These are phyloP conservation scores for Colletotrichum magnum DNA, from an alignment of 2,329 filamentous ascomycete genomes.

Conservation along the genomic window DNA sequence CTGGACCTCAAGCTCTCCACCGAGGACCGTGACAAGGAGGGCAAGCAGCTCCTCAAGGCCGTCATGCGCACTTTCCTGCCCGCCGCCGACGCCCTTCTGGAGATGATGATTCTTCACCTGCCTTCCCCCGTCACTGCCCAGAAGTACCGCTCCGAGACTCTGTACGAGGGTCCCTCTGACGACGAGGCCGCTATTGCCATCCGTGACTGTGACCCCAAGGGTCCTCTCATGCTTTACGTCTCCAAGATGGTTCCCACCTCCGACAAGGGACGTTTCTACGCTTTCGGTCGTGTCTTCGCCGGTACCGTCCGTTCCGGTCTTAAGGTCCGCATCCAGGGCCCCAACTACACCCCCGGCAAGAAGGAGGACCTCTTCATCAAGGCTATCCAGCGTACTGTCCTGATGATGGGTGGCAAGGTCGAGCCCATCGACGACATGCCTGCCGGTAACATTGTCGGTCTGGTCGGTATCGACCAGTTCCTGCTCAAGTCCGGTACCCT, in stretches of 20 bases:
- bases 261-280: slow-evolving; percentile 99
- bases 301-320: slow-evolving; percentile 98
- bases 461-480: slow-evolving; percentile 99
- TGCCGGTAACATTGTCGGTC: slow-evolving; percentile 99
- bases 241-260: slow-evolving; percentile 99
- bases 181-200: slow-evolving; percentile 96
- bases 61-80: slow-evolving; percentile 99
- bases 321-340: slow-evolving; percentile 99
- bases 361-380: slow-evolving; percentile 99
- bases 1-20: slow-evolving; percentile 90
- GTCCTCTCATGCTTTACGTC: slow-evolving; percentile 99
- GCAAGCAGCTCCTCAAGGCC: slow-evolving; percentile 97
- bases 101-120: slow-evolving; percentile 99
- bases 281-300: slow-evolving; percentile 99
- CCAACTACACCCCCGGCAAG: slow-evolving; percentile 98
- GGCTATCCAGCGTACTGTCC: slow-evolving; percentile 98
- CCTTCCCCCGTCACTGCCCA: slow-evolving; percentile 96
- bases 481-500: slow-evolving; percentile 99
- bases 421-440: slow-evolving; percentile 99
- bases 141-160: slow-evolving; percentile 97
- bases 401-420: slow-evolving; percentile 99
- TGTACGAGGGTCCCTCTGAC: slow-evolving; percentile 97
- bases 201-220: slow-evolving; percentile 98
- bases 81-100: slow-evolving; percentile 95
- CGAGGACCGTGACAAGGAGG: slow-evolving; percentile 94